Conservation (phyloP, 1,139 yeast species). For the Suhomyces panamericanus region DNA sequence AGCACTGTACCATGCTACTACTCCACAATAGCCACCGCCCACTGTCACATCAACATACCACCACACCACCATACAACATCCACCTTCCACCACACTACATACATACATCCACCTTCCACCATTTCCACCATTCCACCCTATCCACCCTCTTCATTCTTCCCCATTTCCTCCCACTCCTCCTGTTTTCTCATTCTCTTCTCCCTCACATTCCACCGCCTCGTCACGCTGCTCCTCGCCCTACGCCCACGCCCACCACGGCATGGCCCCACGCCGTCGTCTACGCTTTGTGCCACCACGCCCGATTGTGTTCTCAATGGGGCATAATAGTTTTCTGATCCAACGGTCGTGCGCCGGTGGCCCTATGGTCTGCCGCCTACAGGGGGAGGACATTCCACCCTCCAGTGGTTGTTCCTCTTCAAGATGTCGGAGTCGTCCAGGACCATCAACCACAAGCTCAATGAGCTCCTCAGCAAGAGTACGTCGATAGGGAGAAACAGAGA, state of each 20-base stretch:
- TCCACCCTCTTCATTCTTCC: no score
- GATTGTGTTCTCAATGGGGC: slow-evolving; percentile 8
- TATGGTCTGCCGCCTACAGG: not conserved
- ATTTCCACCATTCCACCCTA: no score
- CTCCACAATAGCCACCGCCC: no score
- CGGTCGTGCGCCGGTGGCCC: slow-evolving; percentile 9
- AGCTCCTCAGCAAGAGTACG: slow-evolving; percentile 42
- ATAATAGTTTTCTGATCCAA: slow-evolving; percentile 10
- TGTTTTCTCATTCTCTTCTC: no score
- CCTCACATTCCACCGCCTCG: not conserved
- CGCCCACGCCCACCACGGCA: not conserved
- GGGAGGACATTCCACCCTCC: not conserved
- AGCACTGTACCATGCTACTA: no score
- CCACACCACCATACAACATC: no score
- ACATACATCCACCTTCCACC: no score
- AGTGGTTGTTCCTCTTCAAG: not conserved
- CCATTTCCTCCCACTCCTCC: no score
- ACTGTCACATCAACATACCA: no score
- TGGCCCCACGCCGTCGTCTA: slow-evolving; percentile 10
- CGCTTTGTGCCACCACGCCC: slow-evolving; percentile 7
- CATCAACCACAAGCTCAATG: slow-evolving; percentile 48
- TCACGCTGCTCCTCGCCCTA: not conserved
- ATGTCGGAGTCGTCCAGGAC: slow-evolving; percentile 44
- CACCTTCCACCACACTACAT: no score
- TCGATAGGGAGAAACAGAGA: slow-evolving; percentile 5